Conservation (phyloP, 257 asterid genomes). For the Solanum etuberosum region DNA sequence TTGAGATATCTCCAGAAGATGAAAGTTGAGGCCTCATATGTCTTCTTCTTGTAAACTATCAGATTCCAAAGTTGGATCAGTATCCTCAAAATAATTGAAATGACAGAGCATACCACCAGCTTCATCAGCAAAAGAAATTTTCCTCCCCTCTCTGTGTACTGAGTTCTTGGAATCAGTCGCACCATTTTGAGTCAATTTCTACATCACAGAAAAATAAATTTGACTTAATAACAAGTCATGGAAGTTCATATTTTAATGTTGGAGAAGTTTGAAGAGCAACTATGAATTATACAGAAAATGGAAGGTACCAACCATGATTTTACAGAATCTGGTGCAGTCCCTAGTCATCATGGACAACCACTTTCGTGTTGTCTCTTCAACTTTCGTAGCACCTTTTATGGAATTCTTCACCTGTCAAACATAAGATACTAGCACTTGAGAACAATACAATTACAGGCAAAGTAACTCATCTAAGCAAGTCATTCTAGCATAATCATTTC, state of each 20-base stretch:
- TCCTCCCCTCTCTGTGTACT: slow-evolving; percentile 34
- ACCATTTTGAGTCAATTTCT: slow-evolving; percentile 50
- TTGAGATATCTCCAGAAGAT: neutral
- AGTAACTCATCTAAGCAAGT: neutral
- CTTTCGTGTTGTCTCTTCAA: slow-evolving; percentile 59
- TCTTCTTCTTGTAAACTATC: slow-evolving; percentile 11
- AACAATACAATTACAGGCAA: neutral
- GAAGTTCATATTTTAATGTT: neutral
- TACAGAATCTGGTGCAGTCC: slow-evolving; percentile 92
- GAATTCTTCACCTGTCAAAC: slow-evolving; percentile 54
- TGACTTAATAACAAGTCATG: slow-evolving; percentile 5
- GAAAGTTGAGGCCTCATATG: neutral
- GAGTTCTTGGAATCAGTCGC: slow-evolving; percentile 14
- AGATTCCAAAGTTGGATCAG: slow-evolving; percentile 16
- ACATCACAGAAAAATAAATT: slow-evolving; percentile 1
- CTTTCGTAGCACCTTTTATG: slow-evolving; percentile 43
- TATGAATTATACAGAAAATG: neutral
- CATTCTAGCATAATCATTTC: neutral
- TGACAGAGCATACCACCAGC: slow-evolving; percentile 77
- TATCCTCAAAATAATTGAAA: slow-evolving; percentile 42
- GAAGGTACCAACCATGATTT: slow-evolving; percentile 61
- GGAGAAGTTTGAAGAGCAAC: neutral
- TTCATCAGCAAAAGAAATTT: slow-evolving; percentile 81
- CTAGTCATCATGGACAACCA: slow-evolving; percentile 75
- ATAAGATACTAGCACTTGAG: neutral